A percentile compares a stretch with the other conserved stretches of the same genome.
Conservation (phyloP, 2,329 filamentous ascomycete species). For the Westerdykella ornata region DNA sequence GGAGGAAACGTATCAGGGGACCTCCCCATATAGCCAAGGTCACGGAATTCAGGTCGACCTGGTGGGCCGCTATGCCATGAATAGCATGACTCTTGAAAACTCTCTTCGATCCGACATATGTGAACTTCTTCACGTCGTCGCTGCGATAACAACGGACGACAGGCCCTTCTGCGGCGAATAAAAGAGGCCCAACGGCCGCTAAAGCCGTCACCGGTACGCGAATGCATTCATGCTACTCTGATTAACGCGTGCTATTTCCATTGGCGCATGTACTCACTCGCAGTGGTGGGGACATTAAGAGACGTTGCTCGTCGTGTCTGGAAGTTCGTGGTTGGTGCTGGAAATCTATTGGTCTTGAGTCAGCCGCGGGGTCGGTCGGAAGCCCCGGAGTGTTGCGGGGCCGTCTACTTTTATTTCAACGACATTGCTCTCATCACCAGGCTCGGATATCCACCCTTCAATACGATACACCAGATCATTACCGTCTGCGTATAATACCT, state of each 20-base stretch:
- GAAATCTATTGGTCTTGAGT: slow-evolving; percentile 32
- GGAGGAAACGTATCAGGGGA: slow-evolving; percentile 44
- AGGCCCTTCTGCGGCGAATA: slow-evolving; percentile 42
- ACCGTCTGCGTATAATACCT: neutral
- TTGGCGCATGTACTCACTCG: slow-evolving; percentile 19
- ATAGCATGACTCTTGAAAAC: slow-evolving; percentile 65
- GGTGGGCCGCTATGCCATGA: slow-evolving; percentile 59
- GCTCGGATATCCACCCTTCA: no score
- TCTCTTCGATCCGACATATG: slow-evolving; percentile 30
- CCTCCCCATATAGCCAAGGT: slow-evolving; percentile 34
- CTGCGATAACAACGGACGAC: slow-evolving; percentile 36
- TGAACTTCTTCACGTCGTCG: slow-evolving; percentile 9
- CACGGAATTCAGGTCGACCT: slow-evolving; percentile 14
- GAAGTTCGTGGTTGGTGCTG: slow-evolving; percentile 13
- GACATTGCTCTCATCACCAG: no score
- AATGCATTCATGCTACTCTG: slow-evolving; percentile 32
- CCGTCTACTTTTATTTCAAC: no score
- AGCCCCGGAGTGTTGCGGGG: no score
- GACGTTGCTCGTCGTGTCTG: slow-evolving; percentile 9
- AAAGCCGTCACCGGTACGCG: slow-evolving; percentile 43
- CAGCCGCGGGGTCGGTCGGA: slow-evolving; percentile 15
- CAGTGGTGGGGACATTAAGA: slow-evolving; percentile 32
- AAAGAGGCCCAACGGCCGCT: slow-evolving; percentile 30
- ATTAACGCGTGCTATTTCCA: neutral
- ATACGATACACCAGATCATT: neutral